These are phyloP conservation scores for Aureobasidium mangrovei DNA, from an alignment of 2,329 filamentous ascomycete species.

Conservation along the genomic window DNA sequence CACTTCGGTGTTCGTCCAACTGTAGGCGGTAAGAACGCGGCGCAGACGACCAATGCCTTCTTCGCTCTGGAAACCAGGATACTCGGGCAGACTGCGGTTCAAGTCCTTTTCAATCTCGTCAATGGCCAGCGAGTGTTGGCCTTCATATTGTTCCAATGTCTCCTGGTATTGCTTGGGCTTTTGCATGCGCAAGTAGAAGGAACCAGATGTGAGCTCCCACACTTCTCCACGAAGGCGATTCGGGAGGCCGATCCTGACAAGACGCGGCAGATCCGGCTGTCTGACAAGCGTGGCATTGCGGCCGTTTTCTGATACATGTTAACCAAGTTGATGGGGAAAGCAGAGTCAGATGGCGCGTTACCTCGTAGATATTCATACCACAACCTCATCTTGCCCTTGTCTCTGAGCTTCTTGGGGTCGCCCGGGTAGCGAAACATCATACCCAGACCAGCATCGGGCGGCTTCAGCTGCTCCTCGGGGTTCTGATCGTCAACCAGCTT, in stretches of 20 bases:
- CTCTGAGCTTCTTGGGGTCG: slow-evolving; percentile 84
- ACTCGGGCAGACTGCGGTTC: slow-evolving; percentile 92
- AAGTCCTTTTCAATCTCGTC: slow-evolving; percentile 99
- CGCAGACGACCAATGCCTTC: slow-evolving; percentile 86
- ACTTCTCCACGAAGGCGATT: slow-evolving; percentile 89
- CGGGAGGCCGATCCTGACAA: slow-evolving; percentile 88
- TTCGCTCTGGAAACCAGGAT: slow-evolving; percentile 92
- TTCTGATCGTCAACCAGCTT: slow-evolving; percentile 26
- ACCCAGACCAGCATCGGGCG: slow-evolving; percentile 88
- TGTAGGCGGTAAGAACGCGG: slow-evolving; percentile 90
- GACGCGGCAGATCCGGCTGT: slow-evolving; percentile 94
- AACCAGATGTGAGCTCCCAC: slow-evolving; percentile 91
- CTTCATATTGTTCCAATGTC: slow-evolving; percentile 73
- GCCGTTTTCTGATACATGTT: slow-evolving; percentile 62
- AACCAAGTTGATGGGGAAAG: background rate
- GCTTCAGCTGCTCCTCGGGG: slow-evolving; percentile 26
- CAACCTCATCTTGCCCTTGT: slow-evolving; percentile 91
- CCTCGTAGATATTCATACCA: slow-evolving; percentile 88
- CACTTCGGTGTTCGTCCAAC: slow-evolving; percentile 91
- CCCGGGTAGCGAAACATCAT: slow-evolving; percentile 92
- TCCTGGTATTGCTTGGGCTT: slow-evolving; percentile 77
- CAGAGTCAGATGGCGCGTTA: background rate
- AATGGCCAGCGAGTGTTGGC: slow-evolving; percentile 84
- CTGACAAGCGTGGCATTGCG: slow-evolving; percentile 85
- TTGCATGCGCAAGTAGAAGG: slow-evolving; percentile 78